Conservation (phyloP, 2,329 filamentous ascomycete species). For the Trichoderma hamatum region DNA sequence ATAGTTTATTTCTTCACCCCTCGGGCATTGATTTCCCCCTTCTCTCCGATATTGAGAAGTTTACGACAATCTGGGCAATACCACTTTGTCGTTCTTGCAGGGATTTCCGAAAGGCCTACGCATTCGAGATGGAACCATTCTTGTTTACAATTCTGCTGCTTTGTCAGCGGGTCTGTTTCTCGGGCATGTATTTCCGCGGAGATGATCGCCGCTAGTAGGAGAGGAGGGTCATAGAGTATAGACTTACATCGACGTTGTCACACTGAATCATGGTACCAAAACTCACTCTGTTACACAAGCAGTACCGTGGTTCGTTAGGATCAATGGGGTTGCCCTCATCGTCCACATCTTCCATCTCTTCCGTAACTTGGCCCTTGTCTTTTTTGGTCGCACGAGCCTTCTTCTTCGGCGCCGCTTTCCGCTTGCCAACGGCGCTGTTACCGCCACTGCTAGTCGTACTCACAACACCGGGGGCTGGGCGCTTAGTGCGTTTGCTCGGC, state of each 20-base stretch:
- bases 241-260: slow-evolving; percentile 73
- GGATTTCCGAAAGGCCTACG: slow-evolving; percentile 68
- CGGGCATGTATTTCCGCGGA: not conserved
- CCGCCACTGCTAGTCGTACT: slow-evolving; percentile 63
- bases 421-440: slow-evolving; percentile 70
- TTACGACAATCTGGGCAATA: slow-evolving; percentile 78
- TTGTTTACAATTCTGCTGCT: slow-evolving; percentile 65
- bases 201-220: not conserved
- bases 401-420: slow-evolving; percentile 70
- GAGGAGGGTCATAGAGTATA: slow-evolving; percentile 24
- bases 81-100: slow-evolving; percentile 77
- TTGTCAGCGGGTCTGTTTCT: slow-evolving; percentile 27
- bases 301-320: slow-evolving; percentile 75
- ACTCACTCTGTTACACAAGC: slow-evolving; percentile 76
- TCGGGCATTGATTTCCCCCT: slow-evolving; percentile 63
- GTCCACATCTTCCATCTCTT: slow-evolving; percentile 62
- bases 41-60: slow-evolving; percentile 63
- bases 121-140: slow-evolving; percentile 88
- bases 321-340: slow-evolving; percentile 73
- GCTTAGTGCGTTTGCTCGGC: slow-evolving; percentile 64
- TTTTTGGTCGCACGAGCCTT: slow-evolving; percentile 58
- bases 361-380: slow-evolving; percentile 48
- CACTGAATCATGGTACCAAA: slow-evolving; percentile 84
- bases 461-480: slow-evolving; percentile 73
- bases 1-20: slow-evolving; percentile 51